Conservation (phyloP, 345 rosid species). For the Citrus mangshanensis region DNA sequence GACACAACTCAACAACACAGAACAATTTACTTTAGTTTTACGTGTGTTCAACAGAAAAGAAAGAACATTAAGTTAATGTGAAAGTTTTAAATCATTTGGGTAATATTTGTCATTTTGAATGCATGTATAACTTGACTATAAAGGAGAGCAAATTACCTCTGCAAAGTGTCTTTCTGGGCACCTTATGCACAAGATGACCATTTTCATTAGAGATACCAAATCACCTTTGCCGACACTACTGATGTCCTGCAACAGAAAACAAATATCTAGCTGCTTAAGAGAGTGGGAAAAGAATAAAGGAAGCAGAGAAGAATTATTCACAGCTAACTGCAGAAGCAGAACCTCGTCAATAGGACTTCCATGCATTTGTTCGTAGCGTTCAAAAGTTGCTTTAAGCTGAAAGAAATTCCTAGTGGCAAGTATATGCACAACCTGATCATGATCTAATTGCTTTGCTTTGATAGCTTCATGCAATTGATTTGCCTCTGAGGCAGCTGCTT, state of each 20-base stretch:
- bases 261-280: not conserved
- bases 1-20: not conserved
- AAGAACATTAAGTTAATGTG: too few relatives aligned
- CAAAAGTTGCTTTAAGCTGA: slow-evolving; percentile 76
- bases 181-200: slow-evolving; percentile 53
- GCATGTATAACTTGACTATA: not conserved
- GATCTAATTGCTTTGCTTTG: slow-evolving; percentile 48
- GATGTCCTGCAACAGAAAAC: slow-evolving; percentile 47
- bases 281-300: not conserved
- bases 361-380: slow-evolving; percentile 45
- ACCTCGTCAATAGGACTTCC: slow-evolving; percentile 70
- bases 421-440: slow-evolving; percentile 57
- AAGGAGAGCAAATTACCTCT: slow-evolving; percentile 36
- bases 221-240: slow-evolving; percentile 52
- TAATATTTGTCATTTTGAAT: too few relatives aligned
- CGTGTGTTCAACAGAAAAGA: too few relatives aligned
- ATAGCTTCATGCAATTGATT: slow-evolving; percentile 58
- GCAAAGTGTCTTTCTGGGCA: slow-evolving; percentile 86
- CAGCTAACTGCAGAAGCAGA: slow-evolving; percentile 11
- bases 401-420: slow-evolving; percentile 64
- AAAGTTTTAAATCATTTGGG: too few relatives aligned
- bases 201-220: slow-evolving; percentile 46
- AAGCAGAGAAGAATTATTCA: not conserved
- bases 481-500: slow-evolving; percentile 65
- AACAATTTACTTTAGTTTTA: not conserved